Evolutionary conservation across 2,329 filamentous ascomycete genomes (phyloP).

Genomic region (Claviceps sp.): DNA sequence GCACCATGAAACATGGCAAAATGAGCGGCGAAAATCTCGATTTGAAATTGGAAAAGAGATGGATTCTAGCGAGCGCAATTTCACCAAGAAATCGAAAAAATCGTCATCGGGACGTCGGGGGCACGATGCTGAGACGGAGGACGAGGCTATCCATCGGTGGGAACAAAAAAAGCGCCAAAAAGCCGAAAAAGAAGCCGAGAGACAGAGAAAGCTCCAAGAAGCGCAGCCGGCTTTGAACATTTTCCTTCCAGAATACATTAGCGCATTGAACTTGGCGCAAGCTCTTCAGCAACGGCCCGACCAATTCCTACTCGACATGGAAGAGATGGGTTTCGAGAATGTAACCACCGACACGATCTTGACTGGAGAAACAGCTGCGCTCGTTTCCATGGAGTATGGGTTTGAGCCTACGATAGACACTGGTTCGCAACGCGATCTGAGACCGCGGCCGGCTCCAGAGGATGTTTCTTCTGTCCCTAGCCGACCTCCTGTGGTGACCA

Average conservation of each 20-base stretch:
- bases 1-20: slow-evolving; percentile 5
- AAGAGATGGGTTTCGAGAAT: slow-evolving; percentile 81
- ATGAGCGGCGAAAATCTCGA: slow-evolving; percentile 16
- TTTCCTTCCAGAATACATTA: slow-evolving; percentile 81
- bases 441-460: slow-evolving; percentile 52
- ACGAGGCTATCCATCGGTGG: slow-evolving; percentile 22
- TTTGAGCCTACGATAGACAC: slow-evolving; percentile 70
- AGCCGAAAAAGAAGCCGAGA: slow-evolving; percentile 28
- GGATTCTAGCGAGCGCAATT: slow-evolving; percentile 7
- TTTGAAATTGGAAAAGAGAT: slow-evolving; percentile 17
- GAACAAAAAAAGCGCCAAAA: slow-evolving; percentile 28
- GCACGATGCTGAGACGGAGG: slow-evolving; percentile 25
- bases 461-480: slow-evolving; percentile 55
- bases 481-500: slow-evolving; percentile 88
- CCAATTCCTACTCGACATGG: slow-evolving; percentile 61
- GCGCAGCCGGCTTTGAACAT: slow-evolving; percentile 43
- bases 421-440: slow-evolving; percentile 56
- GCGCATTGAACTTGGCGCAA: slow-evolving; percentile 66
- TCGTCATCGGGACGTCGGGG: slow-evolving; percentile 6
- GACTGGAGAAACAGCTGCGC: slow-evolving; percentile 76
- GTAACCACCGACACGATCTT: slow-evolving; percentile 72
- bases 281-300: slow-evolving; percentile 58
- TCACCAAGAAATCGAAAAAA: slow-evolving; percentile 15
- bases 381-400: slow-evolving; percentile 86
- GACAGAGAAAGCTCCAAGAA: slow-evolving; percentile 25